Evolutionary conservation across 345 rosid species (phyloP).

Genomic region (Citrus sp.): DNA sequence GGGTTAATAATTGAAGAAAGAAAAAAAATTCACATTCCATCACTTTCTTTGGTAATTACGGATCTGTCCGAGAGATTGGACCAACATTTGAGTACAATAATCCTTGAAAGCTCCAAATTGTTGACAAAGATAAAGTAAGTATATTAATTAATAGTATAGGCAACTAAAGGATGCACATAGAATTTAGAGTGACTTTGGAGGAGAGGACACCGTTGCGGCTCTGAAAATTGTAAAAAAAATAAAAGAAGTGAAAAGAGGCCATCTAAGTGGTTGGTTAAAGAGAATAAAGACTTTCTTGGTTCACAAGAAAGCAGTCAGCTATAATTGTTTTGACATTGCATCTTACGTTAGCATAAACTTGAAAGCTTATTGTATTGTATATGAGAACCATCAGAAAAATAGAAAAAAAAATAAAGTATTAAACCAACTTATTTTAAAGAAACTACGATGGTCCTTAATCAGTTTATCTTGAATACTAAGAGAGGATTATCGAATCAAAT

Average conservation of each 20-base stretch:
- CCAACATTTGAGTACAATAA: background rate
- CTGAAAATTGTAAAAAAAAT: slow-evolving; percentile 7
- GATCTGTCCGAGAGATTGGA: background rate
- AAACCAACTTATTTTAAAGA: too few species aligned
- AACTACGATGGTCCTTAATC: too few species aligned
- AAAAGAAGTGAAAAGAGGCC: slow-evolving; percentile 21
- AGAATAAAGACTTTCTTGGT: slow-evolving; percentile 16
- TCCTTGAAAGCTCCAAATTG: too few species aligned
- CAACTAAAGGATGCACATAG: background rate
- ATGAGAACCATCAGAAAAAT: too few species aligned
- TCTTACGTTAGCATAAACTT: too few species aligned
- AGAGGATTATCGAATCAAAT: too few species aligned
- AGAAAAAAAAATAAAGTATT: too few species aligned
- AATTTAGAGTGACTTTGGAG: slow-evolving; percentile 3
- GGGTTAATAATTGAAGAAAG: background rate
- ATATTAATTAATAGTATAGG: background rate
- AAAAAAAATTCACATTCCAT: background rate
- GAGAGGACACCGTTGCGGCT: background rate
- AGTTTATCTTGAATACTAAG: too few species aligned
- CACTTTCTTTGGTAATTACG: background rate
- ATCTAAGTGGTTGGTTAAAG: slow-evolving; percentile 1
- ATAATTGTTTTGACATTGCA: too few species aligned
- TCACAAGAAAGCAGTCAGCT: background rate
- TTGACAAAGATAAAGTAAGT: background rate
- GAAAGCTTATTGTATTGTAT: too few species aligned